phyloP scores from a whole-genome alignment of 805 yeast genomes.

The Sugiyamaella lignohabitans region DNA sequence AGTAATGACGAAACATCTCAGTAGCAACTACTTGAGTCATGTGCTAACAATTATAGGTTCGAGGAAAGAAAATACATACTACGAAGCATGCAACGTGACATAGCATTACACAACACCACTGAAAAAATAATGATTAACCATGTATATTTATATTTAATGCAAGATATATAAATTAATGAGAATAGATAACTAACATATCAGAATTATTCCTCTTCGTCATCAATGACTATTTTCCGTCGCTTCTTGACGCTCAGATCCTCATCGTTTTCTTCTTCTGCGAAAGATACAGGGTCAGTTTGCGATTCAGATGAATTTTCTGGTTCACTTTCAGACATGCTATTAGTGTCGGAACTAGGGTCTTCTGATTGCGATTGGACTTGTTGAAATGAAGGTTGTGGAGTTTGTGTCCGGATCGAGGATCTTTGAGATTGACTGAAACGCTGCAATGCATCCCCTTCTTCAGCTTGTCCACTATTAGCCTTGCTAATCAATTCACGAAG shows the following conservation, averaged over 20 bases:
- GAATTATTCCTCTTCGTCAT: slow-evolving; percentile 21
- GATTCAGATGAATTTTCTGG: too few species aligned
- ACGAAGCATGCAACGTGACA: slow-evolving; percentile 22
- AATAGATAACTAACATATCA: slow-evolving; percentile 6
- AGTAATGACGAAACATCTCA: slow-evolving; percentile 17
- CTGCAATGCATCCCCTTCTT: too few species aligned
- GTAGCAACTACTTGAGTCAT: slow-evolving; percentile 1
- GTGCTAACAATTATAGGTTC: slow-evolving; percentile 11
- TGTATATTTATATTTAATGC: slow-evolving; percentile 7
- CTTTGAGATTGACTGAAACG: too few species aligned
- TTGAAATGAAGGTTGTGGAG: too few species aligned
- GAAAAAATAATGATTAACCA: neutral
- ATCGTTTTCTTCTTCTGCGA: slow-evolving; percentile 1
- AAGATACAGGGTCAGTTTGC: too few species aligned
- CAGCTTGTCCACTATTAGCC: neutral
- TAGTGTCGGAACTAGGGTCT: too few species aligned
- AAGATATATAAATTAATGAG: neutral
- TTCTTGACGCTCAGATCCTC: slow-evolving; percentile 1
- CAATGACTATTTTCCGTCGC: slow-evolving; percentile 14
- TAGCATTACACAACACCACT: too few species aligned
- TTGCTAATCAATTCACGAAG: slow-evolving; percentile 15
- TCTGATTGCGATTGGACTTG: too few species aligned
- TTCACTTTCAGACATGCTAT: too few species aligned
- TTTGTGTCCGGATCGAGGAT: too few species aligned
- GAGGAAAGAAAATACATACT: slow-evolving; percentile 15